Percentiles rank a stretch among this genome's conserved stretches.
Conservation (phyloP, 2,329 filamentous ascomycete genomes). For the Pseudocercospora musae region DNA sequence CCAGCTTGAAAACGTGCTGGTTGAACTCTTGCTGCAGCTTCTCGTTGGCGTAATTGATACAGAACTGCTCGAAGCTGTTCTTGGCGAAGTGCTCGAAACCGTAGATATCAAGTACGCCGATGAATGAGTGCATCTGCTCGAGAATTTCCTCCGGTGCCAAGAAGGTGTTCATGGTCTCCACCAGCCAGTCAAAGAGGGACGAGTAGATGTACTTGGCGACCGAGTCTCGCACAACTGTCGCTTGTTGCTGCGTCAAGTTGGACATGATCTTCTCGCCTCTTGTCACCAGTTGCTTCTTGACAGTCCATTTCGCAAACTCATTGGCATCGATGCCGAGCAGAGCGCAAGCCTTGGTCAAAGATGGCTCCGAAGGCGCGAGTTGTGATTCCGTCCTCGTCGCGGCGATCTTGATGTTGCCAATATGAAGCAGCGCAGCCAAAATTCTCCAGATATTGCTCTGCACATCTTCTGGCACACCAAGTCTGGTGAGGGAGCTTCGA, state of each 20-base stretch:
- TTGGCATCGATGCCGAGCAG: constrained; percentile 82
- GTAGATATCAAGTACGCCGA: constrained; percentile 98
- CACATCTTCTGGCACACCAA: constrained; percentile 71
- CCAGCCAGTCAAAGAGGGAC: constrained; percentile 96
- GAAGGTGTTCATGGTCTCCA: constrained; percentile 92
- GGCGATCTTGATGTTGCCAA: constrained; percentile 95
- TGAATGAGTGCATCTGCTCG: constrained; percentile 79
- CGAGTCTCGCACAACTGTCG: constrained; percentile 89
- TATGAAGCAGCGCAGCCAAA: constrained; percentile 83
- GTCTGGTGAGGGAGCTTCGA: constrained; percentile 78
- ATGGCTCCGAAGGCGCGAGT: constrained; percentile 74
- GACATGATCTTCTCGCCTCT: constrained; percentile 97
- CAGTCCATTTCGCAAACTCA: constrained; percentile 95
- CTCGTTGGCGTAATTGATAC: constrained; percentile 99
- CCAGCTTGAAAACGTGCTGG: constrained; percentile 97
- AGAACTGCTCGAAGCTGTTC: constrained; percentile 99
- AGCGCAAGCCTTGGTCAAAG: constrained; percentile 73
- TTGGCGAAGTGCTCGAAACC: constrained; percentile 99
- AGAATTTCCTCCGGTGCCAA: constrained; percentile 86
- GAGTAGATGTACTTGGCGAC: constrained; percentile 99
- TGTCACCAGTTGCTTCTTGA: constrained; percentile 97
- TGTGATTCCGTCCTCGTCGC: constrained; percentile 85
- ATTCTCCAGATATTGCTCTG: constrained; percentile 87
- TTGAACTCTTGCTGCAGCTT: constrained; percentile 99
- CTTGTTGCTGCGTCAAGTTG: constrained; percentile 89